These are phyloP conservation scores for Barnettozyma salicaria DNA, from an alignment of 805 yeast species.

Conservation along the genomic window DNA sequence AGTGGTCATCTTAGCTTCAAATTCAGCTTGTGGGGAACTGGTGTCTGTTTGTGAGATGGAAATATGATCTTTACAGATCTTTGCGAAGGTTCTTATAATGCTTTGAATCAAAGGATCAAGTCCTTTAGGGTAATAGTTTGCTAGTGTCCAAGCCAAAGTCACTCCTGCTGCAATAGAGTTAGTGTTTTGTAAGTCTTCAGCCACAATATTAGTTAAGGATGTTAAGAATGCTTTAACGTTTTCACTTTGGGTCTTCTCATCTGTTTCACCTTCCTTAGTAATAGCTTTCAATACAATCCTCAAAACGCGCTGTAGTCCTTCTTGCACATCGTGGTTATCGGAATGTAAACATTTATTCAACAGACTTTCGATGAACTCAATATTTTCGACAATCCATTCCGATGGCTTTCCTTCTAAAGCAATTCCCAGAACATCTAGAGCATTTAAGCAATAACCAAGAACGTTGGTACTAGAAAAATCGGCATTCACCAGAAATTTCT, in stretches of 20 bases:
- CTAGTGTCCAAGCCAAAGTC: slow-evolving; percentile 74
- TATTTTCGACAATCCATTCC: slow-evolving; percentile 72
- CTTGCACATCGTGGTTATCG: slow-evolving; percentile 83
- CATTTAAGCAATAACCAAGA: slow-evolving; percentile 78
- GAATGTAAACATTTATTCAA: slow-evolving; percentile 78
- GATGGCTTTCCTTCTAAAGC: slow-evolving; percentile 72
- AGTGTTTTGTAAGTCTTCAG: slow-evolving; percentile 69
- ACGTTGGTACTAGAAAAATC: slow-evolving; percentile 66
- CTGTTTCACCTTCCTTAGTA: slow-evolving; percentile 37
- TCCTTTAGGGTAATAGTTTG: slow-evolving; percentile 63
- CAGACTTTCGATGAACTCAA: slow-evolving; percentile 62
- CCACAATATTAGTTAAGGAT: slow-evolving; percentile 58
- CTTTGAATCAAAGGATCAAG: slow-evolving; percentile 71
- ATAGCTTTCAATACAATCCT: slow-evolving; percentile 64
- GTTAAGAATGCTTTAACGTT: slow-evolving; percentile 58
- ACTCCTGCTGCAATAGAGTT: slow-evolving; percentile 85
- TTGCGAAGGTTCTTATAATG: slow-evolving; percentile 82
- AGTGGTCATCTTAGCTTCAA: slow-evolving; percentile 77
- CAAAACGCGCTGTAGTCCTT: slow-evolving; percentile 70
- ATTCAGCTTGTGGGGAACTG: slow-evolving; percentile 39
- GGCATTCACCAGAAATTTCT: slow-evolving; percentile 72
- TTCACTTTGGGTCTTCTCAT: slow-evolving; percentile 52
- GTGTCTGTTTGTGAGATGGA: slow-evolving; percentile 42
- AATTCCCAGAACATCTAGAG: slow-evolving; percentile 81
- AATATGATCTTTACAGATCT: slow-evolving; percentile 82